These are phyloP conservation scores for Sugiyamaella americana DNA, from an alignment of 805 yeast genomes.

Conservation along the genomic window DNA sequence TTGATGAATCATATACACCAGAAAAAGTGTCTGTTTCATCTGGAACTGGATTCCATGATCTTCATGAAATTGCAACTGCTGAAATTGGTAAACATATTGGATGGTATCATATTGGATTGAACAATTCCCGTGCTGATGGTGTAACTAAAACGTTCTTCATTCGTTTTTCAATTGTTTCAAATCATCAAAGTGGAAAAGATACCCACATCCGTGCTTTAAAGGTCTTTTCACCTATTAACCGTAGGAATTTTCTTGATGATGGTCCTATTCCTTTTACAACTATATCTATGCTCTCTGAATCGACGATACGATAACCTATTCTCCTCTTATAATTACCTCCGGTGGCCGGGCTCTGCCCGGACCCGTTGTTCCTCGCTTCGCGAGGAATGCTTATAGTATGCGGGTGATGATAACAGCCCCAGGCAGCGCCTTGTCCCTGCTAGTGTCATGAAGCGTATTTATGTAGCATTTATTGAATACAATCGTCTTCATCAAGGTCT, in stretches of 20 bases:
- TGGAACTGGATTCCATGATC: slow-evolving; percentile 75
- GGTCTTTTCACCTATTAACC: slow-evolving; percentile 43
- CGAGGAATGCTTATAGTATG: too few species aligned
- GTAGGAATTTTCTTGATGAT: slow-evolving; percentile 24
- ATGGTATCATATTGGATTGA: slow-evolving; percentile 65
- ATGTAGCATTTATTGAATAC: too few species aligned
- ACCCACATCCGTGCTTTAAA: slow-evolving; percentile 77
- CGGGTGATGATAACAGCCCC: too few species aligned
- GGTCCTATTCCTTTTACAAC: slow-evolving; percentile 7
- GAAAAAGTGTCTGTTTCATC: slow-evolving; percentile 55
- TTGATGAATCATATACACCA: slow-evolving; percentile 94
- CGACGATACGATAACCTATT: not conserved
- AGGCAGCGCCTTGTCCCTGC: too few species aligned
- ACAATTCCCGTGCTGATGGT: slow-evolving; percentile 38
- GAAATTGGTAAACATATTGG: slow-evolving; percentile 64
- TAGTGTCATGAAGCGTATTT: too few species aligned
- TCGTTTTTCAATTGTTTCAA: slow-evolving; percentile 56
- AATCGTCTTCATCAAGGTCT: not conserved
- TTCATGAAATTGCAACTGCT: slow-evolving; percentile 57
- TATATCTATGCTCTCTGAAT: not conserved
- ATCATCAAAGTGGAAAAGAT: slow-evolving; percentile 95
- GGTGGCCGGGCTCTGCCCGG: too few species aligned
- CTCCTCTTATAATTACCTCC: too few species aligned
- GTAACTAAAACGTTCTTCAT: slow-evolving; percentile 62
- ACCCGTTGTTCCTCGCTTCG: too few species aligned